These are phyloP conservation scores for Solanum virginianum DNA, from an alignment of 257 asterid genomes.

Conservation along the genomic window DNA sequence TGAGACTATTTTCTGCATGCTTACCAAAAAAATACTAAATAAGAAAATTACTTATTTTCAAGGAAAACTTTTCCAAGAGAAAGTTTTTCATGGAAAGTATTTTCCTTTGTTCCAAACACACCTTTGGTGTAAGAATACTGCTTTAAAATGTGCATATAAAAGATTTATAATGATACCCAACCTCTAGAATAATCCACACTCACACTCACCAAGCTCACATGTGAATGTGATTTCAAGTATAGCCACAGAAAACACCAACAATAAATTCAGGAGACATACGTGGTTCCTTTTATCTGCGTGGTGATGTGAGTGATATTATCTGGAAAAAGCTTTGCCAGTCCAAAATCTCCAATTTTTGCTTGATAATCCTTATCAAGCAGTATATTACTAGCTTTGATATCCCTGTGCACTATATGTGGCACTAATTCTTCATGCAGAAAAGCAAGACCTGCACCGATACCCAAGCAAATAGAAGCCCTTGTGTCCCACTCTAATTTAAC, in stretches of 20 bases:
- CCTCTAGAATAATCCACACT: not conserved
- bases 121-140: not conserved
- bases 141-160: not conserved
- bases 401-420: constrained; percentile 84
- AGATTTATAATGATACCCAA: not conserved
- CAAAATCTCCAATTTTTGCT: constrained; percentile 94
- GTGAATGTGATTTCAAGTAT: not conserved
- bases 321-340: constrained; percentile 90
- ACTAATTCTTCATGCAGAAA: constrained; percentile 77
- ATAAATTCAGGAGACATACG: constrained; percentile 34
- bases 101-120: not conserved
- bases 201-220: not conserved
- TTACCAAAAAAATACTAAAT: not conserved
- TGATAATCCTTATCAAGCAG: constrained; percentile 55
- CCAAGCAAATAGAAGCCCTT: constrained; percentile 70
- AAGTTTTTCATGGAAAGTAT: not conserved
- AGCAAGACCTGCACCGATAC: constrained; percentile 71
- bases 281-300: constrained; percentile 83
- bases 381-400: constrained; percentile 87
- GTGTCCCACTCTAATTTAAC: constrained; percentile 49
- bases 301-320: constrained; percentile 87
- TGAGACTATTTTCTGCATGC: not conserved
- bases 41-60: not conserved
- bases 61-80: not conserved
- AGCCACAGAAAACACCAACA: not conserved